Percentiles rank a stretch among this genome's conserved stretches.
Conservation (phyloP, 768 basidiomycete genomes). For the Thelephora ganbajun region DNA sequence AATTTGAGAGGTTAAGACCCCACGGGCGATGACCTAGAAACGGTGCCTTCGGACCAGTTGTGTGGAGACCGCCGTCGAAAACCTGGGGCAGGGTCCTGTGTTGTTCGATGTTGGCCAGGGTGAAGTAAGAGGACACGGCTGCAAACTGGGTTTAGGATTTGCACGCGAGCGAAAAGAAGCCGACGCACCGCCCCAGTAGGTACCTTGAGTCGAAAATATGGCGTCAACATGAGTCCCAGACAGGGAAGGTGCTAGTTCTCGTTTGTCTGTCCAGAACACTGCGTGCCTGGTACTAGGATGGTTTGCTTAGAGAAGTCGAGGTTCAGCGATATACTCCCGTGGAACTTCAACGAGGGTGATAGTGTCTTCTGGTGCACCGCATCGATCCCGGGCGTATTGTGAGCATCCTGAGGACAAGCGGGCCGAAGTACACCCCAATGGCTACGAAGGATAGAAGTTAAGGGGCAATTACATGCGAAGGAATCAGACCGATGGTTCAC, state of each 20-base stretch:
- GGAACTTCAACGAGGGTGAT: too few species aligned
- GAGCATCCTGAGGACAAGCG: too few species aligned
- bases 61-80: slow-evolving; percentile 40
- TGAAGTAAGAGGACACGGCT: slow-evolving; percentile 48
- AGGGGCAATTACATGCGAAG: too few species aligned
- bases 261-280: slow-evolving; percentile 72
- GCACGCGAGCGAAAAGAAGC: neutral
- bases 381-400: too few species aligned
- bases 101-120: slow-evolving; percentile 33
- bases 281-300: slow-evolving; percentile 63
- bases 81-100: slow-evolving; percentile 45
- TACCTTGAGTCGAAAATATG: slow-evolving; percentile 29
- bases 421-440: too few species aligned
- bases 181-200: slow-evolving; percentile 54
- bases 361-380: too few species aligned
- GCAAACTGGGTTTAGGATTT: neutral
- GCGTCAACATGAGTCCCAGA: neutral
- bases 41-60: slow-evolving; percentile 27
- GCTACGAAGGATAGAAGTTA: too few species aligned
- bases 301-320: slow-evolving; percentile 47
- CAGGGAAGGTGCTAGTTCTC: slow-evolving; percentile 11
- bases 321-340: too few species aligned
- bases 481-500: too few species aligned
- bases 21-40: slow-evolving; percentile 61
- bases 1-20: slow-evolving; percentile 59